phyloP scores from a whole-genome alignment of 2,329 filamentous ascomycete genomes.

The Aspergillus piperis region DNA sequence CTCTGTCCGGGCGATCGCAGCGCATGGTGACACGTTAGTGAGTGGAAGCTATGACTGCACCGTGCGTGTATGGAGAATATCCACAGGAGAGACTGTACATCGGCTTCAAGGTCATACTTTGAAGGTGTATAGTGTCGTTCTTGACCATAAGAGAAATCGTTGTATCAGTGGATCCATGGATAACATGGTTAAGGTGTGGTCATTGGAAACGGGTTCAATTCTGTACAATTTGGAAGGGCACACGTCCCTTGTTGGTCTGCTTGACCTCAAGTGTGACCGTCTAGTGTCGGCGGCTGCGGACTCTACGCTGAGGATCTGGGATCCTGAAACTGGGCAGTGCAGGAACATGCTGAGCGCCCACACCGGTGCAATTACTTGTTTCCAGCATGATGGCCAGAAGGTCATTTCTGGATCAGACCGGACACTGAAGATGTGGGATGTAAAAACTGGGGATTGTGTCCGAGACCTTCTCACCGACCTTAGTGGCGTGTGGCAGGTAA shows the following conservation, averaged over 20 bases:
- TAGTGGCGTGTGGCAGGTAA: conserved; percentile 98
- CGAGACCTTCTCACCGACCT: conserved; percentile 91
- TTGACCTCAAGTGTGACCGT: conserved; percentile 85
- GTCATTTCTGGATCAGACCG: conserved; percentile 95
- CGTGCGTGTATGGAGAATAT: conserved; percentile 96
- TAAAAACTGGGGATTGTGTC: conserved; percentile 85
- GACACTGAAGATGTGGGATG: conserved; percentile 98
- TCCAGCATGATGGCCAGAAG: conserved; percentile 95
- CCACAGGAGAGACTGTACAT: conserved; percentile 84
- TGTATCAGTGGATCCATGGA: conserved; percentile 99
- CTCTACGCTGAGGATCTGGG: conserved; percentile 94
- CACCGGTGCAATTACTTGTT: conserved; percentile 96
- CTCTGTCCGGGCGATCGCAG: conserved; percentile 93
- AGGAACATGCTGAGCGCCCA: conserved; percentile 89
- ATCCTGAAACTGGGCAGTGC: conserved; percentile 88
- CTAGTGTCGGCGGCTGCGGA: conserved; percentile 95
- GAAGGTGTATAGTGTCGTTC: conserved; percentile 96
- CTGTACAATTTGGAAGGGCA: conserved; percentile 92
- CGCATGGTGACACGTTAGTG: conserved; percentile 91
- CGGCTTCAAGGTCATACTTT: conserved; percentile 82
- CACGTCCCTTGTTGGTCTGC: conserved; percentile 82
- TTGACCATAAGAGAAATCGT: conserved; percentile 86
- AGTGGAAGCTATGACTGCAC: conserved; percentile 96
- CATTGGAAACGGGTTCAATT: conserved; percentile 79
- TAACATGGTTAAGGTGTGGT: conserved; percentile 97